Evolutionary conservation across 495 filamentous ascomycete genomes (phyloP), one percentile per base, ranked within the genome.

Genomic region (Pyrenula aspistea): DNA sequence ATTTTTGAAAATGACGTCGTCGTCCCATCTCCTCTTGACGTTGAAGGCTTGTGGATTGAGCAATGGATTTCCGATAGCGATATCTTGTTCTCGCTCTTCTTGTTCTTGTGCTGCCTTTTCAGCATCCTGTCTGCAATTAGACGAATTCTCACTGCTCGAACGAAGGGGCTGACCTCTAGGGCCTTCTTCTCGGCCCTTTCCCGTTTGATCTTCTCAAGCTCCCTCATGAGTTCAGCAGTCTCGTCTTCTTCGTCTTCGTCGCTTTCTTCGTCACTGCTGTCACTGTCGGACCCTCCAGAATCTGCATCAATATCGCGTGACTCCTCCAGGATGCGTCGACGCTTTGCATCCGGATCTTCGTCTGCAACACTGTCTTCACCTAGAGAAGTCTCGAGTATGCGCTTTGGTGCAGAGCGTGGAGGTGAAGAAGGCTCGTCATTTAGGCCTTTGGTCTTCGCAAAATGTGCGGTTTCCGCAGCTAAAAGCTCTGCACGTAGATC

Each of bases 1-100:
- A 70, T 98, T 98, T 75, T 95, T 96, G 73, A 98, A 98, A 19
- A 98, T 90, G n/a, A 98, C 93, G 73, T 98, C 93, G 59, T 98
- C 93, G 62, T 98, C 93, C 93, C 93, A 98, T 65, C 91, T 81
- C 22, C 66, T 65, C 62, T 68, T 68, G 49, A 67, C 62, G 58
- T 76, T 74, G 69, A 75, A 74, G 47, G 75, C 73, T 25, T 75
- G 65, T 0, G 85, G 66, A 62, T 96, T 96, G 23, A 98, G 76
- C 48, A 98, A 71, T 19, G 93, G 94, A 66, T 98, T 98, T 15
- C 93, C 93, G 52, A 86, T 73, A 23, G 93, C 92, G 61, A 98
- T 95, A 57, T 96, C 88, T 55, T 81, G 74, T 68, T 96, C 93
- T 25, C 86, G 79, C 63, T 87, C 78, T 65, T 88, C 91, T 66